Percentiles rank a stretch among this genome's conserved stretches.
These are phyloP conservation scores for Ascochyta clinopodiicola DNA, from an alignment of 2,329 filamentous ascomycete species.

Conservation along the genomic window DNA sequence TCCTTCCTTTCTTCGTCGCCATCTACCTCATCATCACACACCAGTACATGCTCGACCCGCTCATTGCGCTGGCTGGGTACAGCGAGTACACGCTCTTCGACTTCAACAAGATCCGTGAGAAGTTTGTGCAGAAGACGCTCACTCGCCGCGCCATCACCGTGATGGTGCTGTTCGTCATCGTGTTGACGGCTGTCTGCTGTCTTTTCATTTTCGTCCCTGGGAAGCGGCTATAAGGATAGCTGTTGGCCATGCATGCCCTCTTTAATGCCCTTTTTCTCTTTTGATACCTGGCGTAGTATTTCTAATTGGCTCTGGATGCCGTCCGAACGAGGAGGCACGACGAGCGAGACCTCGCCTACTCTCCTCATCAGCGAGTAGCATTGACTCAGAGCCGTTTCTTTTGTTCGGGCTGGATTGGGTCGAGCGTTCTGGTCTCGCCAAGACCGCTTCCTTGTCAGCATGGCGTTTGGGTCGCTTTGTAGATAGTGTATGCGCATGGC, in stretches of 20 bases:
- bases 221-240: constrained; percentile 67
- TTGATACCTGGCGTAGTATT: constrained; percentile 21
- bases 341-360: too few relatives aligned
- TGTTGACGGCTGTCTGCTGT: constrained; percentile 82
- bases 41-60: constrained; percentile 92
- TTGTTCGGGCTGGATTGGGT: constrained; percentile 13
- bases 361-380: not conserved
- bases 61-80: constrained; percentile 85
- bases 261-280: constrained; percentile 30
- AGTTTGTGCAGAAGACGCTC: constrained; percentile 86
- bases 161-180: constrained; percentile 73
- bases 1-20: constrained; percentile 89
- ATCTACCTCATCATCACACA: constrained; percentile 78
- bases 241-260: constrained; percentile 13
- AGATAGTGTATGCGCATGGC: constrained; percentile 9
- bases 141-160: constrained; percentile 84
- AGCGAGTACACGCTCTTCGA: constrained; percentile 97
- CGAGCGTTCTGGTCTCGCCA: constrained; percentile 1
- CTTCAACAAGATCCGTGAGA: constrained; percentile 86
- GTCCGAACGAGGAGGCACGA: constrained; percentile 2
- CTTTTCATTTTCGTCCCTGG: constrained; percentile 96
- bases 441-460: not conserved
- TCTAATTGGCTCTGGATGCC: constrained; percentile 9
- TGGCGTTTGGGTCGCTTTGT: constrained; percentile 8
- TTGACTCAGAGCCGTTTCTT: constrained; percentile 10